phyloP scores from a whole-genome alignment of 768 basidiomycete species.

The Paxillus ammoniavirescens region DNA sequence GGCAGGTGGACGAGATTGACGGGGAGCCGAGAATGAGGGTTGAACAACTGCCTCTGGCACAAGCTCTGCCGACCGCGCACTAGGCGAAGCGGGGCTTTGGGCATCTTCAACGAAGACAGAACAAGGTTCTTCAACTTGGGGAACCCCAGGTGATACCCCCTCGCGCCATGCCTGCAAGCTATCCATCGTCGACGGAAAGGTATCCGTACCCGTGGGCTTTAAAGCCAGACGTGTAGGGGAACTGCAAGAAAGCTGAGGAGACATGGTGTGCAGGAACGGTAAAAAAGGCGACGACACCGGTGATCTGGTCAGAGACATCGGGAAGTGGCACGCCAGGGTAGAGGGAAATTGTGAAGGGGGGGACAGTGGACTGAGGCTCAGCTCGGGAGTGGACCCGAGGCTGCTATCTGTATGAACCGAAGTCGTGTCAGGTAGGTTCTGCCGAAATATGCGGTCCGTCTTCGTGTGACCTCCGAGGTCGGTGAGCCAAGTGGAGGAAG shows the following conservation, averaged over 20 bases:
- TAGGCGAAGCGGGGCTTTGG: background rate
- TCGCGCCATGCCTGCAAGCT: constrained; percentile 30
- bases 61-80: constrained; percentile 6
- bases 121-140: constrained; percentile 16
- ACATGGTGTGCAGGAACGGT: constrained; percentile 15
- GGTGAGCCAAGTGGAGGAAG: constrained; percentile 30
- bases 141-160: constrained; percentile 14
- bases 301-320: constrained; percentile 14
- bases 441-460: constrained; percentile 30
- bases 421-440: constrained; percentile 15
- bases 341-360: constrained; percentile 21
- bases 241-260: constrained; percentile 5
- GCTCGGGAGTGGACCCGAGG: constrained; percentile 23
- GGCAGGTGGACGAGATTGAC: background rate
- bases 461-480: constrained; percentile 32
- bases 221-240: constrained; percentile 18
- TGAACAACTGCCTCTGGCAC: constrained; percentile 4
- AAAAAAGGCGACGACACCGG: constrained; percentile 14
- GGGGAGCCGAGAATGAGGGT: constrained; percentile 6
- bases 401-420: constrained; percentile 17
- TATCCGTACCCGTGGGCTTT: constrained; percentile 28
- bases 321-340: constrained; percentile 10
- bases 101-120: constrained; percentile 14
- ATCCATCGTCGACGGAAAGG: constrained; percentile 32
- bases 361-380: constrained; percentile 20